These are phyloP conservation scores for Erythrophleum ivorense DNA, from an alignment of 331 rosid genomes.

Conservation along the genomic window DNA sequence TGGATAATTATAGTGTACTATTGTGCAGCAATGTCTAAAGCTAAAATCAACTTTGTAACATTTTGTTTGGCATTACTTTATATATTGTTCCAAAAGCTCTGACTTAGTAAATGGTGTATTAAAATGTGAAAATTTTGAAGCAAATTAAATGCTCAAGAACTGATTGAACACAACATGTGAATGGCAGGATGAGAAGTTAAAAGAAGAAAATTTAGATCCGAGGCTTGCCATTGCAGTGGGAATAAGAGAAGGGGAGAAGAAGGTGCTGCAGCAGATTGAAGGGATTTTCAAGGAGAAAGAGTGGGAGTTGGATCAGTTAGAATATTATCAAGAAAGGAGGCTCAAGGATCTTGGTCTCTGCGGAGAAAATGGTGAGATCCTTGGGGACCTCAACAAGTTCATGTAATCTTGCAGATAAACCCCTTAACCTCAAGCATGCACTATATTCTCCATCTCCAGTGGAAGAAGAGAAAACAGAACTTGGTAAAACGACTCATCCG, in stretches of 20 bases:
- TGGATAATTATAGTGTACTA: neutral
- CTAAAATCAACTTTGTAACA: neutral
- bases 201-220: slow-evolving; percentile 59
- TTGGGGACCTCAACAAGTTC: slow-evolving; percentile 67
- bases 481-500: slow-evolving; percentile 29
- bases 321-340: slow-evolving; percentile 92
- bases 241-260: slow-evolving; percentile 87
- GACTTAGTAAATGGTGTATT: neutral
- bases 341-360: slow-evolving; percentile 96
- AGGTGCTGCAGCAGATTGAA: slow-evolving; percentile 77
- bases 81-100: neutral
- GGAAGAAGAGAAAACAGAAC: neutral
- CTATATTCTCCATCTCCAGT: slow-evolving; percentile 27
- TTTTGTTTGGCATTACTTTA: neutral
- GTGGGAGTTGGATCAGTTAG: slow-evolving; percentile 62
- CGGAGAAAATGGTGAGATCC: slow-evolving; percentile 86
- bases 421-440: neutral
- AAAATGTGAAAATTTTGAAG: neutral
- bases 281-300: slow-evolving; percentile 73
- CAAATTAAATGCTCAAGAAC: slow-evolving; percentile 17
- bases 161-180: slow-evolving; percentile 34
- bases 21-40: neutral
- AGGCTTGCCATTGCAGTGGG: slow-evolving; percentile 86
- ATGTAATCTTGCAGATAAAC: slow-evolving; percentile 46
- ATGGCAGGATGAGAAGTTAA: slow-evolving; percentile 79